A percentile compares a stretch with the other conserved stretches of the same genome.
Conservation (phyloP, 208 protist species). For the Trichomonas gallinae region DNA sequence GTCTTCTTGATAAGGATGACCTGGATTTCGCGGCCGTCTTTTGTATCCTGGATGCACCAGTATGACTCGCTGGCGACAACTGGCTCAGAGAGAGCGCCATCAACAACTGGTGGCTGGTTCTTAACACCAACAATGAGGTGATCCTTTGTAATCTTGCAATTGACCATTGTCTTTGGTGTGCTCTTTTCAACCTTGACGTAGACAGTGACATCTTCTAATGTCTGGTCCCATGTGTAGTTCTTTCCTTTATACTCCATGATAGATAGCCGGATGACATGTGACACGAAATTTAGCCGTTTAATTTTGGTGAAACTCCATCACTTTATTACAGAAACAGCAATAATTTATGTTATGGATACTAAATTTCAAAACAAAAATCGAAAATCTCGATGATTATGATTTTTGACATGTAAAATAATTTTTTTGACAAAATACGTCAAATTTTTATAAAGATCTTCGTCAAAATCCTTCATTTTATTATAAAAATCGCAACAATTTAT, state of each 20-base stretch:
- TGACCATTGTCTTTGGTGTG: not conserved
- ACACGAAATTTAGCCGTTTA: not conserved
- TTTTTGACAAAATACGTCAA: no score
- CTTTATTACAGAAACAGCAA: no score
- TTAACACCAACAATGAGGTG: slow-evolving; percentile 16
- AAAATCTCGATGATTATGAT: no score
- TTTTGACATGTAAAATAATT: no score
- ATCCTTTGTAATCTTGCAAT: not conserved
- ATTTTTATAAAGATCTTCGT: no score
- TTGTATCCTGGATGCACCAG: not conserved
- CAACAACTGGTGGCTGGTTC: not conserved
- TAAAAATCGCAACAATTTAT: no score
- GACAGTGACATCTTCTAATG: slow-evolving; percentile 22
- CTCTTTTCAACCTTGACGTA: not conserved
- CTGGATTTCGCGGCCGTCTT: not conserved
- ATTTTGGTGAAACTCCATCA: no score
- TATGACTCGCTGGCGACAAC: not conserved
- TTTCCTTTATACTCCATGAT: not conserved
- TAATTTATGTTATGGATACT: no score
- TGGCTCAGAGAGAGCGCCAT: slow-evolving; percentile 6
- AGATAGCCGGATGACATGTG: not conserved
- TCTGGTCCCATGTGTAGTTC: slow-evolving; percentile 19
- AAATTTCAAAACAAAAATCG: no score
- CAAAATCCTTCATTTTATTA: no score
- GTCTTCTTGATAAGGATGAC: not conserved